Conservation (phyloP, 768 basidiomycete species). For the Mycena belliarum region DNA sequence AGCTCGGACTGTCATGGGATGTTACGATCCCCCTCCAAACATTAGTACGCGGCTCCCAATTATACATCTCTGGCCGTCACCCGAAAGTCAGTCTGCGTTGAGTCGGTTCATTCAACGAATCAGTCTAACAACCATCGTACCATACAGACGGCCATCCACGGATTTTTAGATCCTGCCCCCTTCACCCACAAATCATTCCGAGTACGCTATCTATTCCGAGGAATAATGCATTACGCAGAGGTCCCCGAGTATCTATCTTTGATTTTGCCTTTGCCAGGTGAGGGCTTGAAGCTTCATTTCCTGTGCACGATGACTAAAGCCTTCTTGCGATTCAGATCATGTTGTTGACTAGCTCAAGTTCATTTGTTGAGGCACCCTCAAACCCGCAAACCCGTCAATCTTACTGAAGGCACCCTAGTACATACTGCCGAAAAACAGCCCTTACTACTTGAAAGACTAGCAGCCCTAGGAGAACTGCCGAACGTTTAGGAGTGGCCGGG, state of each 20-base stretch:
- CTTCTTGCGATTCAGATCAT: conserved; percentile 16
- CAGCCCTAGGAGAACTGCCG: conserved; percentile 7
- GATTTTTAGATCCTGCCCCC: conserved; percentile 87
- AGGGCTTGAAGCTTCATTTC: conserved; percentile 16
- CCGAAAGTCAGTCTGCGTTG: conserved; percentile 58
- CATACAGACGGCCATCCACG: conserved; percentile 68
- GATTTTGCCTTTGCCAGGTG: conserved; percentile 76
- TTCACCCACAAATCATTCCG: conserved; percentile 68
- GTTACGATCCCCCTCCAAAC: conserved; percentile 70
- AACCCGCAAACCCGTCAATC: background rate
- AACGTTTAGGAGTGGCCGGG: conserved; percentile 5
- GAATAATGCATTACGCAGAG: conserved; percentile 73
- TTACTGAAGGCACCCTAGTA: conserved; percentile 5
- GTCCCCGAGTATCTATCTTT: conserved; percentile 69
- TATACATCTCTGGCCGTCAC: conserved; percentile 75
- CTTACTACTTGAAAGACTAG: too few relatives aligned
- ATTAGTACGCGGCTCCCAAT: conserved; percentile 73
- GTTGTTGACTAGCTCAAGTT: conserved; percentile 13
- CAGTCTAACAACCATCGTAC: conserved; percentile 10
- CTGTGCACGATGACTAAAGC: conserved; percentile 3
- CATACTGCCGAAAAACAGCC: background rate
- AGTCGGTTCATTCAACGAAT: conserved; percentile 7
- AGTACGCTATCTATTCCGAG: conserved; percentile 77
- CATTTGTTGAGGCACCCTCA: conserved; percentile 8
- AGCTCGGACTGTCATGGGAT: conserved; percentile 62